phyloP scores from a whole-genome alignment of 2,329 filamentous ascomycete species.

The Fusarium nisikadoi region DNA sequence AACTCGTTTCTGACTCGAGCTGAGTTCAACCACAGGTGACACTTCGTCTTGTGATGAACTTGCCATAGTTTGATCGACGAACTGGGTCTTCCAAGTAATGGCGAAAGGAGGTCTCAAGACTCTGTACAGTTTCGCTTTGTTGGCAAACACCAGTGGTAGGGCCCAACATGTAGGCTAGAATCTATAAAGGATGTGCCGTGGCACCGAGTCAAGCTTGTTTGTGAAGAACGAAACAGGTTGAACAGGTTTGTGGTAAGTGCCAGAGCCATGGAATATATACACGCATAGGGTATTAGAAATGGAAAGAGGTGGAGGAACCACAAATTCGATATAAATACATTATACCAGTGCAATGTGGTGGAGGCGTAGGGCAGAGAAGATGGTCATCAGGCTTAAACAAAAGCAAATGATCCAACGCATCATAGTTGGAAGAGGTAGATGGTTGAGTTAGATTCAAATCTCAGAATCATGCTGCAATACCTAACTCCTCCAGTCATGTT shows the following conservation, averaged over 20 bases:
- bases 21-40: slow-evolving; percentile 2
- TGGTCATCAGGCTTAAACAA: slow-evolving; percentile 12
- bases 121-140: not conserved
- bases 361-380: slow-evolving; percentile 12
- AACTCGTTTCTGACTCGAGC: slow-evolving; percentile 12
- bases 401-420: slow-evolving; percentile 17
- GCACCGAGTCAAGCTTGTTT: slow-evolving; percentile 11
- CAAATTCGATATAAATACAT: not conserved
- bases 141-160: not conserved
- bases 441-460: slow-evolving; percentile 23
- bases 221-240: slow-evolving; percentile 11
- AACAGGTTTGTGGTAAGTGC: slow-evolving; percentile 4
- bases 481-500: slow-evolving; percentile 16
- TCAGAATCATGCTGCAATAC: slow-evolving; percentile 20
- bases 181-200: slow-evolving; percentile 5
- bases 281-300: not conserved
- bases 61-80: slow-evolving; percentile 27
- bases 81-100: not conserved
- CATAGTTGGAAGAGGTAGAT: slow-evolving; percentile 18
- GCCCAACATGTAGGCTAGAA: not conserved
- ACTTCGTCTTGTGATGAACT: slow-evolving; percentile 4
- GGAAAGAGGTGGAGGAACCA: not conserved
- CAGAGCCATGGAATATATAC: not conserved
- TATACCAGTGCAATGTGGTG: not conserved
- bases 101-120: not conserved